Conservation (phyloP, 805 yeast genomes). For the Yarrowia sp. region DNA sequence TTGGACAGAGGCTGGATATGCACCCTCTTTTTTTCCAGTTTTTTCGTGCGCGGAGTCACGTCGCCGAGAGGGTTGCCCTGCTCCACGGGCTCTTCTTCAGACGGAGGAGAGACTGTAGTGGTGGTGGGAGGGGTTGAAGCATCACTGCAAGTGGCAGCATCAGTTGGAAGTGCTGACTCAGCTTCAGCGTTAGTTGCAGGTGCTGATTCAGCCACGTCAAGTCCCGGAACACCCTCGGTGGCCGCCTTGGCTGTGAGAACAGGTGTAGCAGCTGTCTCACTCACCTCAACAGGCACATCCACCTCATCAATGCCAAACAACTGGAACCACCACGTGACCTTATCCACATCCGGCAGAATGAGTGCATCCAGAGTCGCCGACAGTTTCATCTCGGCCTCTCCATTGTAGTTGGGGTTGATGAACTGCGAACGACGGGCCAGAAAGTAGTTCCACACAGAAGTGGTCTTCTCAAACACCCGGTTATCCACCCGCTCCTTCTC, state of each 20-base stretch:
- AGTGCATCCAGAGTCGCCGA: slow-evolving; percentile 40
- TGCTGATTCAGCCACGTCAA: not conserved
- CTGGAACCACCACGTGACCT: slow-evolving; percentile 87
- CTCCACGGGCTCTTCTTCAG: slow-evolving; percentile 10
- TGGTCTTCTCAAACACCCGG: slow-evolving; percentile 49
- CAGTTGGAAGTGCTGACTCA: not conserved
- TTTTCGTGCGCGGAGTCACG: slow-evolving; percentile 7
- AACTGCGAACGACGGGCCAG: slow-evolving; percentile 71
- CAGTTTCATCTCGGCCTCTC: slow-evolving; percentile 33
- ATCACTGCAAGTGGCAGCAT: not conserved
- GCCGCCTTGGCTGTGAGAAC: not conserved
- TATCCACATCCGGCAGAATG: slow-evolving; percentile 59
- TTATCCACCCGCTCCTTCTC: slow-evolving; percentile 60
- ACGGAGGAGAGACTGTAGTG: not conserved
- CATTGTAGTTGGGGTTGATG: slow-evolving; percentile 49
- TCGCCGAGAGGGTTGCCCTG: slow-evolving; percentile 3
- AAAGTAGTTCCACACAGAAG: slow-evolving; percentile 93
- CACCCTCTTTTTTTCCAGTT: slow-evolving; percentile 6
- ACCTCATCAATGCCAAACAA: slow-evolving; percentile 53
- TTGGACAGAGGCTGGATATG: slow-evolving; percentile 22
- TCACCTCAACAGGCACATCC: not conserved
- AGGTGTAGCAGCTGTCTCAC: not conserved
- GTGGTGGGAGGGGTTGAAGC: not conserved
- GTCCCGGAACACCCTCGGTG: not conserved
- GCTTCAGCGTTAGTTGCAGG: not conserved